A percentile compares a stretch with the other conserved stretches of the same genome.
phyloP scores from a whole-genome alignment of 129 eudicot genomes.

The Arctium lappa region DNA sequence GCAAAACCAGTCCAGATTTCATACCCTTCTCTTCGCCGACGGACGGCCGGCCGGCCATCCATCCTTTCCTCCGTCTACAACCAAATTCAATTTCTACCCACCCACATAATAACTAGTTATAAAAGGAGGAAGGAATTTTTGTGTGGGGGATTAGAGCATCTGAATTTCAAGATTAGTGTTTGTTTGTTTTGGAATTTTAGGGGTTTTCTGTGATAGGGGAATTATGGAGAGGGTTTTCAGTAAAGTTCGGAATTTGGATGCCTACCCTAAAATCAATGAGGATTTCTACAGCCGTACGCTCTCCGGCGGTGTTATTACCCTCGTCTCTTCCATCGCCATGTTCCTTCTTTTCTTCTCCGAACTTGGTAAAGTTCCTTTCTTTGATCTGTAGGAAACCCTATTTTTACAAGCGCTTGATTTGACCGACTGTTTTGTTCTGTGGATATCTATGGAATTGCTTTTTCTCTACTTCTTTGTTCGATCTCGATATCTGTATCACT shows the following conservation, averaged over 20 bases:
- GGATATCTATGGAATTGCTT: slow-evolving; percentile 1
- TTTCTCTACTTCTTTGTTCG: background rate
- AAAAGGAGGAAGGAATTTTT: slow-evolving; percentile 1
- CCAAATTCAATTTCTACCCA: background rate
- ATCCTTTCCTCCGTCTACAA: slow-evolving; percentile 11
- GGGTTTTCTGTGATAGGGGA: slow-evolving; percentile 2
- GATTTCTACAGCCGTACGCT: slow-evolving; percentile 85
- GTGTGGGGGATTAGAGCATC: background rate
- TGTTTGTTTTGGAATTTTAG: background rate
- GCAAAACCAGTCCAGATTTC: background rate
- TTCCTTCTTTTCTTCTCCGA: slow-evolving; percentile 71
- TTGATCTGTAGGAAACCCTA: background rate
- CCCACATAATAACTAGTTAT: background rate
- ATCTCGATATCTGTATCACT: slow-evolving; percentile 7
- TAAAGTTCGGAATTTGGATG: slow-evolving; percentile 74
- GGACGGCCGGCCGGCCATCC: slow-evolving; percentile 18
- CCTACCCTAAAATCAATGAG: slow-evolving; percentile 83
- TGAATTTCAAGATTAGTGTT: slow-evolving; percentile 12
- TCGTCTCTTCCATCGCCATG: slow-evolving; percentile 66
- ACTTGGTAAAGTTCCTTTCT: slow-evolving; percentile 46
- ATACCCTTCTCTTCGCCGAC: slow-evolving; percentile 6
- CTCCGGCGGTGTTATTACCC: slow-evolving; percentile 79
- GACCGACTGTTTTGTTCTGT: background rate
- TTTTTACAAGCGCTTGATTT: background rate
- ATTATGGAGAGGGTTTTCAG: slow-evolving; percentile 52